Evolutionary conservation across 148 eudicot species (phyloP), one percentile per base, ranked within the genome.

Genomic region (Vaccinium myrtillus): DNA sequence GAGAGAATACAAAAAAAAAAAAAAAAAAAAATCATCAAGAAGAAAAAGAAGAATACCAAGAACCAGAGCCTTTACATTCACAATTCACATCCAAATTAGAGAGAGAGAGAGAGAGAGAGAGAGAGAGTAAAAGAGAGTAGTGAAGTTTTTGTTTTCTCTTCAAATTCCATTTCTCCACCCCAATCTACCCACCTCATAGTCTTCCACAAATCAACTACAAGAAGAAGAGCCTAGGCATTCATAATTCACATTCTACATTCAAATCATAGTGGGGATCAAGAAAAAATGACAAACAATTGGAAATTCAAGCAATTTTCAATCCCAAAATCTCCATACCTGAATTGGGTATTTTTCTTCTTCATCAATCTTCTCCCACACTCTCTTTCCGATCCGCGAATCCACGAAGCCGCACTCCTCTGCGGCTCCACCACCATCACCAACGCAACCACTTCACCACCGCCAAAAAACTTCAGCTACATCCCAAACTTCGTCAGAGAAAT

Each of bases 401-500:
- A 84, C 58, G 90, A 86, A 30, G 91, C 87, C 3, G 85, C 77
- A 1, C 65, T 86, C 18, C 53, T 76, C 39, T 90, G 91, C 54
- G 88, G 88, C 79, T 43, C 18, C 46, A 8, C 79, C 4, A 79
- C 73, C 70, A 0, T 14, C 70, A 10, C 71, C 63, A 5, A 4
- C 1, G 0, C 69, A 4, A 8, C 69, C 27, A 25, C 69, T 21
- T 11, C 30, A 0, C 14, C 32, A 32, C 81, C 83, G 21, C 87
- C 80, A 19, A 61, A 21, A 55, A 75, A 83, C 65, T 4, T 82
- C 78, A 58, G 30, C 23, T 85, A 78, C 88, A 84, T 90, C 84
- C 90, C 92, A 19, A 74, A 74, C n/a, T 90, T 90, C 82, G 86
- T 82, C 1, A 55, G 73, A 25, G 88, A 58, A 18, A 90, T 89